Base-by-base conservation (phyloP, 441 rosid genomes). In the Erodium texanum region DNA sequence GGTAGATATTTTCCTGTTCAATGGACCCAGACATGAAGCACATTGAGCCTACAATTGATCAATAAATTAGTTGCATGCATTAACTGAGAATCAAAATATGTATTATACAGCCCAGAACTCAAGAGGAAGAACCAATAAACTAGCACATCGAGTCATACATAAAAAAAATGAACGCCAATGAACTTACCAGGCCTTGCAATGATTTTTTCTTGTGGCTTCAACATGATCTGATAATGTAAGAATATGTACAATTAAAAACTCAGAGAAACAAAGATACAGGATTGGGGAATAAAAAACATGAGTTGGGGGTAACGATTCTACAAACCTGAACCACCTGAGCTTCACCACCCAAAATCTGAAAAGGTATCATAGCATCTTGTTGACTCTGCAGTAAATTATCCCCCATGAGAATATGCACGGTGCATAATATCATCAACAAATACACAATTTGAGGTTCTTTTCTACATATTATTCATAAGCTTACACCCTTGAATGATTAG, bases 321-420 rank as follows among this genome's bases (percentile, higher is more conserved):
- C 73, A 2, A 72, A 94, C 99, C 98, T 92, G 99, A 79, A 88
- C 86, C 66, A 94, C 84, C 67, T 94, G 99, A 29, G 98, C 98
- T 85, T 94, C 99, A 75, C 99, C 99, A 66, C 99, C 99, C 78
- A 94, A 77, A 77, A 94, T 92, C 72, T 94, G 98, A 79, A 92
- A 94, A n/a, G 99, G 89, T 68, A 84, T 86, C 66, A 94, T 69
- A 1, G 84, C 89, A 79, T 92, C 96, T 79, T 94, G 91, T 64
- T 84, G 96, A 83, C 90, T 90, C 98, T 93, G 81, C 80, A 80
- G 16, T 29, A 67, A 50, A 80, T 32, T 62, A 67, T 9, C 72
- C 22, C 70, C 61, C 34, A 58, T 73, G 54, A 75, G 66, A 78
- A 65, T 63, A 56, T 27, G 41, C 23, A 32, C 9, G 1, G 12